Evolutionary conservation across 2,329 filamentous ascomycete species (phyloP), one percentile per base, ranked within the genome.

Genomic region (Cladosporium sphaerospermum): DNA sequence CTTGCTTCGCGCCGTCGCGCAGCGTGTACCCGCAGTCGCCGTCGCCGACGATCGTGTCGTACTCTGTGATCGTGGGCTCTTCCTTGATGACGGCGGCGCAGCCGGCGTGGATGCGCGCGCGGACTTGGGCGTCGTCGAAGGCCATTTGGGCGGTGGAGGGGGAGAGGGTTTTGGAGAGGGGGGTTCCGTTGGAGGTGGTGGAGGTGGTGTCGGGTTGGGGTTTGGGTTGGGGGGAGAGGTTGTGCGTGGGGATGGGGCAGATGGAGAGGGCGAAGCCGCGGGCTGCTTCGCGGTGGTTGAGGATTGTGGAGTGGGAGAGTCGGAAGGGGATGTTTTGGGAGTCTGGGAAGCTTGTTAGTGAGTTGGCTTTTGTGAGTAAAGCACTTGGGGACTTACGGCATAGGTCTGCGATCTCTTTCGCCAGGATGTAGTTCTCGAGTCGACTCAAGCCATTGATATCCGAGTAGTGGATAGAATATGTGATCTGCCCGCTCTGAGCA

Each of bases 1-100:
- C 65, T 45, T 67, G 59, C 52, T 67, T 64, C 4, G 68, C 66
- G 32, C 67, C 67, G 50, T 66, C 63, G 11, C 67, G 63, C 4
- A 69, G 61, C 0, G 67, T 69, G 58, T 66, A 67, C 46, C 67
- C 67, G 52, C 67, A 69, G 45, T 69, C 67, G 33, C 66, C 67
- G 45, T 69, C 67, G 48, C 67, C 67, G 41, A 68, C 67, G 44
- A 68, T 68, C 2, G 64, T 65, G 58, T 69, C 67, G 57, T 69
- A 69, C 34, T 67, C 60, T 33, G 67, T 69, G 40, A 69, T 69
- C 14, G 58, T 67, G 9, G 66, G 62, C 47, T 69, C 67, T 23
- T 58, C 64, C 3, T 57, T 56, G 57, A 69, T 68, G 28, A 69
- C 57, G 8, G 65, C 65, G 32, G 64, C 55, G 56, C 67, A 69